Conservation (phyloP, 805 yeast species). For the Dipodascus geniculatus region DNA sequence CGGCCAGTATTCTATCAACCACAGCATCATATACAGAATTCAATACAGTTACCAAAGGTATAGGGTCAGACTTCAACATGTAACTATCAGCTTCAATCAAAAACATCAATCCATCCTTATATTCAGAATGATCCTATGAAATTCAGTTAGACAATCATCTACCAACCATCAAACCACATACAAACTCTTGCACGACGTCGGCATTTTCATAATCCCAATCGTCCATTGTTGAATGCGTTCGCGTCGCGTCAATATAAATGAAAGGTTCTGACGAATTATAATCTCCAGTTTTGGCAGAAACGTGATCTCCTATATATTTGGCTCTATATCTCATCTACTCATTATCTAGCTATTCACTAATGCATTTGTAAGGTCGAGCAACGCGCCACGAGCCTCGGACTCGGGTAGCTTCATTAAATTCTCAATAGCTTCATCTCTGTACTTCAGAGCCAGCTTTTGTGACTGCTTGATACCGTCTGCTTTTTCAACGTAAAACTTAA, state of each 20-base stretch:
- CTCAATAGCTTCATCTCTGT: slow-evolving; percentile 61
- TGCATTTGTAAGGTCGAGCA: slow-evolving; percentile 73
- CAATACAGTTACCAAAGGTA: slow-evolving; percentile 23
- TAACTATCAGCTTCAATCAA: slow-evolving; percentile 24
- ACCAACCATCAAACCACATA: background rate
- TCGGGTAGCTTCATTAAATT: slow-evolving; percentile 66
- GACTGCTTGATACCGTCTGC: slow-evolving; percentile 72
- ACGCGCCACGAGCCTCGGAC: slow-evolving; percentile 78
- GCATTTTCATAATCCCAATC: background rate
- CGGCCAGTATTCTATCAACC: slow-evolving; percentile 49
- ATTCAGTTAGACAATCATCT: too few relatives aligned
- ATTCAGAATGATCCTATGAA: slow-evolving; percentile 15
- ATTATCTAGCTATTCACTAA: slow-evolving; percentile 48
- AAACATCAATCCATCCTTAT: slow-evolving; percentile 26
- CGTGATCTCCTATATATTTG: too few relatives aligned
- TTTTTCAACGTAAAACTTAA: slow-evolving; percentile 42
- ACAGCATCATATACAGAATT: slow-evolving; percentile 49
- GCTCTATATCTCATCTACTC: too few relatives aligned
- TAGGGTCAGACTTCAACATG: slow-evolving; percentile 20
- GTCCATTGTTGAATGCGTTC: background rate
- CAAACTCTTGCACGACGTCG: background rate
- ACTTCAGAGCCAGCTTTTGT: slow-evolving; percentile 59
- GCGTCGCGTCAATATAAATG: background rate
- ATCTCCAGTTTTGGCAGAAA: too few relatives aligned
- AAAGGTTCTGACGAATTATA: background rate